These are phyloP conservation scores for Blastobotrys chiropterorum DNA, from an alignment of 805 yeast species.

Conservation along the genomic window DNA sequence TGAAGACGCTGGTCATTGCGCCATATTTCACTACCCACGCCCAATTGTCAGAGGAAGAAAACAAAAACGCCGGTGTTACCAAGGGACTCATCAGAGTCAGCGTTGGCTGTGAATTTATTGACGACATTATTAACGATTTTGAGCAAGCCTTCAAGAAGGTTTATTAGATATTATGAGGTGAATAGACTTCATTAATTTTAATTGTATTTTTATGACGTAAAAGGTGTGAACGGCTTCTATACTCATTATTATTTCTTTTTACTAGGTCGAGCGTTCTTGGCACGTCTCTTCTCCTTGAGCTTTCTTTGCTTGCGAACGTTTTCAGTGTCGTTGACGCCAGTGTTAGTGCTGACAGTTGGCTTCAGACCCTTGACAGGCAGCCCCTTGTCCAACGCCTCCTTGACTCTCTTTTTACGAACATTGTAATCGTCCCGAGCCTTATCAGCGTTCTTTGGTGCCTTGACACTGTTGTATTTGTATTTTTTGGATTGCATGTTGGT, in stretches of 20 bases:
- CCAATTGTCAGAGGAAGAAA: constrained; percentile 79
- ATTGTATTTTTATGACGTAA: too few relatives aligned
- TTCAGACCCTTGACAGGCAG: constrained; percentile 50
- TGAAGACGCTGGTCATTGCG: constrained; percentile 90
- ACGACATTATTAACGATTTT: constrained; percentile 83
- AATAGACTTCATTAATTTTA: too few relatives aligned
- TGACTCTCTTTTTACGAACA: constrained; percentile 74
- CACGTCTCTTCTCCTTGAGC: constrained; percentile 61
- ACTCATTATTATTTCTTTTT: neutral
- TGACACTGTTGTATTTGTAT: constrained; percentile 65
- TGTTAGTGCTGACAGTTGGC: constrained; percentile 26
- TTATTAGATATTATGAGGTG: constrained; percentile 32
- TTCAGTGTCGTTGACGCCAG: constrained; percentile 62
- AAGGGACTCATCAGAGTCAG: constrained; percentile 83
- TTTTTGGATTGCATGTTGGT: constrained; percentile 29
- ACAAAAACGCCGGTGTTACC: constrained; percentile 76
- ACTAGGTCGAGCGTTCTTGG: constrained; percentile 78
- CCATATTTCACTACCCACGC: constrained; percentile 96
- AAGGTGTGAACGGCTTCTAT: too few relatives aligned
- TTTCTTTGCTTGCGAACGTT: constrained; percentile 76
- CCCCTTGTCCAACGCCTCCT: constrained; percentile 73
- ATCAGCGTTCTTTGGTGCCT: constrained; percentile 90
- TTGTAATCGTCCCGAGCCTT: constrained; percentile 81
- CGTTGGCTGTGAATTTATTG: constrained; percentile 86
- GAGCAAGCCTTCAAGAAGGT: constrained; percentile 75